Evolutionary conservation across 2,329 filamentous ascomycete genomes (phyloP), one percentile per base, ranked within the genome.

Genomic region (Fusarium tricinctum): DNA sequence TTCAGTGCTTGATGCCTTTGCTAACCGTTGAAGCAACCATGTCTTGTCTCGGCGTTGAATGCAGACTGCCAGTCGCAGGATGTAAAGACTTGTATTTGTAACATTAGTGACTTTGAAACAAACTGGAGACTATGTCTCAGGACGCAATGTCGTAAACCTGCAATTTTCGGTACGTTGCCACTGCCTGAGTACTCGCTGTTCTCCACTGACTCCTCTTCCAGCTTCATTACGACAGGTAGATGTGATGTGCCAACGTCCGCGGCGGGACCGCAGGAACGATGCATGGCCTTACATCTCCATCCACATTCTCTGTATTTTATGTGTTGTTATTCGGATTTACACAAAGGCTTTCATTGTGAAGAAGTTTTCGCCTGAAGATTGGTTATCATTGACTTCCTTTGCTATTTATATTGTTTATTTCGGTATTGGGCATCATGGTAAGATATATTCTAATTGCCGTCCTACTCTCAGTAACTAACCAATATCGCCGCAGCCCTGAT

Each of bases 371-470:
- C 59, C 59, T 0, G 58, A 63, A 14, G 59, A 63, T 7, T 63
- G 59, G 58, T 6, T 57, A 0, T 63, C 58, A 0, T 45, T 63
- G 3, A 19, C 17, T 30, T 63, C 59, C 6, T 6, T 63, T 0
- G 15, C 44, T 3, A 57, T 63, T 9, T 63, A 63, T 2, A 32
- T 63, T 0, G 58, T 63, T 0, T 63, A 63, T 9, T 63, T 63
- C 10, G 59, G 59, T 1, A 63, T 63, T n/a, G 59, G 59, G 2
- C 59, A 63, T 2, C 59, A 63, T 45, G 58, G 59, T 63, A n/a
- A 30, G 33, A 8, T 9, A 0, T 8, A 0, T 38, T 1, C 1
- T 4, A 8, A 10, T 2, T 33, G 10, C 15, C 3, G 12, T 5
- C 9, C 0, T 4, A 4, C 2, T 20, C 8, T 2, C 1, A 2